Evolutionary conservation across 2,329 filamentous ascomycete genomes (phyloP), one percentile per base, ranked within the genome.

Genomic region (Cordyceps fumosorosea): DNA sequence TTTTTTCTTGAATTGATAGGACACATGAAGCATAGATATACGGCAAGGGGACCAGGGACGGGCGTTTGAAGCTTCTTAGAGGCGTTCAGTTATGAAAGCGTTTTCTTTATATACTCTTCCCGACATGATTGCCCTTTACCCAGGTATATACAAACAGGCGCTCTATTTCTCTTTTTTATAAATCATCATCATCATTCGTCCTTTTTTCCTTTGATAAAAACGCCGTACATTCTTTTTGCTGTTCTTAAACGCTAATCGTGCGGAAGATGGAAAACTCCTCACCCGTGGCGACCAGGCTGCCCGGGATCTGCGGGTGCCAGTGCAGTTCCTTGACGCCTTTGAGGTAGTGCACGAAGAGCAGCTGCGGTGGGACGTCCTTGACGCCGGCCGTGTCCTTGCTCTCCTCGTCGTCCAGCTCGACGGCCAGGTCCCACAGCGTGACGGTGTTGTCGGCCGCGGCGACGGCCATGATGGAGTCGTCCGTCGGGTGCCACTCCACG

Each of bases 391-490:
- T 93, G 70, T 96, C 91, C 73, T 87, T 90, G 77, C 89, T 96
- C 81, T 98, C 95, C 76, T 99, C 95, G 72, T 98, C 95, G 69
- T 99, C 95, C 64, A 98, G 74, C 80, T 99, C 95, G 62, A 98
- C 95, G 0, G 93, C 92, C 72, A 99, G 76, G 84, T 99, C 95
- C 95, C 95, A 98, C 37, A 98, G 78, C 1, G 95, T 97, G 37
- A 98, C 85, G 0, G 93, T 98, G 77, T 93, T 93, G 75, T 99
- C 95, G 51, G 89, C 95, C 0, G 91, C 91, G 24, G 91, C 93
- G 48, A 98, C 92, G 3, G 91, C 90, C 18, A 99, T 86, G 70
- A 98, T 96, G 73, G 90, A 96, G 80, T 99, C 93, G 71, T 99
- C 95, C 1, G 91, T 93, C 2, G 95, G 93, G 75, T 98, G 93